Evolutionary conservation across 345 rosid genomes (phyloP), one percentile per base, ranked within the genome.

Genomic region (Raphanus sativus): DNA sequence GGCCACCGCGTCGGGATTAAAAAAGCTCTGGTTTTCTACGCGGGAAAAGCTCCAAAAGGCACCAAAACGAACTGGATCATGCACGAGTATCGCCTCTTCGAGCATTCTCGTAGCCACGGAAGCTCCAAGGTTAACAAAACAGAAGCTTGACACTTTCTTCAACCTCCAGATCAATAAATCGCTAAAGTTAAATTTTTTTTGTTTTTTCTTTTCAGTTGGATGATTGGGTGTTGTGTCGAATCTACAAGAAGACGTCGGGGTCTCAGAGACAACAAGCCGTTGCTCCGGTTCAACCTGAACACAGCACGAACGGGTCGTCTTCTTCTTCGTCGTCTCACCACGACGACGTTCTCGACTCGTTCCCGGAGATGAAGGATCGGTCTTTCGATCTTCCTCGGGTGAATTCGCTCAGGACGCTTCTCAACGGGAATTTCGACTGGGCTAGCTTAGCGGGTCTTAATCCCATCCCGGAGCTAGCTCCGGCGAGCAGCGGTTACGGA

Each of bases 211-310:
- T 61, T 30, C 86, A 92, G 99, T 68, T 95, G 76, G 99, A 92
- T 72, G 99, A 95, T 1, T 95, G 99, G 99, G 99, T 95, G 0
- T 60, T 95, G 3, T 95, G 99, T n/a, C 91, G 99, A 58, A 95
- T 95, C 8, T 95, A 92, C 81, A 87, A 89, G 86, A 95, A 95
- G 84, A 81, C 84, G 30, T 86, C 96, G 1, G 79, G 97, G 71
- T 62, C 86, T 11, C 89, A 88, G 38, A 90, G 86, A 48, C 77
- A 75, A 45, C 76, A 75, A 71, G 40, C 50, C 3, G 25, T 40
- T 29, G 2, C 52, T 74, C 84, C 58, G 30, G 77, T 74, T 40
- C 86, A 17, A 65, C 77, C 38, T 69, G 96, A 95, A 12, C 82
- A 84, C 32, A 92, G 95, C 83, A 76, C 75, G 62, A 88, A 86